A percentile compares a stretch with the other conserved stretches of the same genome.
Evolutionary conservation across 2,329 filamentous ascomycete genomes (phyloP).

Genomic region (Colletotrichum sp.): DNA sequence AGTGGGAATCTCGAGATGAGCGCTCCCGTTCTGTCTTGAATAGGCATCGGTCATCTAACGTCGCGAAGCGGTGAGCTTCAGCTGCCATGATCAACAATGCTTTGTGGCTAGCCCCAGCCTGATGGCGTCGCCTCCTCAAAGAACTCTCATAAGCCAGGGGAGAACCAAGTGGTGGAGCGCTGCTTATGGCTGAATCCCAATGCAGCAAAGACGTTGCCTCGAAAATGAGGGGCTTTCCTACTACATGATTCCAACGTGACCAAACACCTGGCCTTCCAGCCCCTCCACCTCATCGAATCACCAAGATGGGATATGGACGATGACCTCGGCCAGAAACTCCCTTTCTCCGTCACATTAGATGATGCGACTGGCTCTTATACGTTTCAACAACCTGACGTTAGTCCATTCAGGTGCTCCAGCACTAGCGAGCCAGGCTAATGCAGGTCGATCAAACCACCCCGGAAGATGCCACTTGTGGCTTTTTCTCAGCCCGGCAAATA

Average conservation of each 20-base stretch:
- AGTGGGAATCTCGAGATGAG: neutral
- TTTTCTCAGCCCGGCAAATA: neutral
- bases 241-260: neutral
- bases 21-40: neutral
- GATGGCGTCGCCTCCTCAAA: neutral
- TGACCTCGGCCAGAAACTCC: neutral
- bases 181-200: neutral
- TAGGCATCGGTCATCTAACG: neutral
- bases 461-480: conserved; percentile 15
- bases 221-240: neutral
- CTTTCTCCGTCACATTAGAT: neutral
- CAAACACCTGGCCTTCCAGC: neutral
- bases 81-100: neutral
- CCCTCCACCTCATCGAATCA: neutral
- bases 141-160: neutral
- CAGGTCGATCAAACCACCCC: conserved; percentile 9
- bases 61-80: neutral
- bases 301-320: neutral
- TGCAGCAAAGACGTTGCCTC: neutral
- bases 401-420: neutral
- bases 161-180: neutral
- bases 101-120: neutral
- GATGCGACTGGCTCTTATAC: neutral
- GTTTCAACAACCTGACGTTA: neutral
- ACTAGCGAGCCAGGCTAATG: conserved; percentile 14